These are phyloP conservation scores for Quercus tomentella DNA, from an alignment of 331 rosid species.

Conservation along the genomic window DNA sequence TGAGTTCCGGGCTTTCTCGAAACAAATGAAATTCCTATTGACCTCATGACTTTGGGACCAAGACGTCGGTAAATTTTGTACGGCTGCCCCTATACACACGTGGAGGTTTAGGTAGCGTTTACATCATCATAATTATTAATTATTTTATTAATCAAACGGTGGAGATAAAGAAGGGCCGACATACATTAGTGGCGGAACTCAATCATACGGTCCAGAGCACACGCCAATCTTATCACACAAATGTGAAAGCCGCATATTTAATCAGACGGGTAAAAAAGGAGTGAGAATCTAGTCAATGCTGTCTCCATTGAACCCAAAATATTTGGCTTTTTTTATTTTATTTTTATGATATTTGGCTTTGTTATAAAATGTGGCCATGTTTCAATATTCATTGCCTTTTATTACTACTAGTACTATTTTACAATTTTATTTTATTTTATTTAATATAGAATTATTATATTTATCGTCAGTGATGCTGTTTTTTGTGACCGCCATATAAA, in stretches of 20 bases:
- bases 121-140: not conserved
- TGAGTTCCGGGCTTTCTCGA: no score
- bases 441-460: not conserved
- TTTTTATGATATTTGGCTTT: no score
- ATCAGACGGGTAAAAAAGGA: conserved; percentile 1
- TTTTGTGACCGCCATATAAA: no score
- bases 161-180: no score
- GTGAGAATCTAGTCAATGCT: not conserved
- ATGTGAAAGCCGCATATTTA: not conserved
- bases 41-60: no score
- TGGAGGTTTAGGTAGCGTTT: not conserved
- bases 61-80: no score
- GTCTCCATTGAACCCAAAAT: conserved; percentile 3
- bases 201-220: not conserved
- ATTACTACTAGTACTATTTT: no score
- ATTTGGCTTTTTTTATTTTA: not conserved
- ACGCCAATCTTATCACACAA: not conserved
- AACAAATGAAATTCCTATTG: no score
- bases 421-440: not conserved
- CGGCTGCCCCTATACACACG: not conserved
- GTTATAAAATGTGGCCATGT: conserved; percentile 1
- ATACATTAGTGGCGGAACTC: no score
- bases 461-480: not conserved
- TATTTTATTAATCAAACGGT: no score
- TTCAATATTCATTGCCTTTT: not conserved